Base-by-base conservation (phyloP, 768 basidiomycete species). In the Boletus speciosus region DNA sequence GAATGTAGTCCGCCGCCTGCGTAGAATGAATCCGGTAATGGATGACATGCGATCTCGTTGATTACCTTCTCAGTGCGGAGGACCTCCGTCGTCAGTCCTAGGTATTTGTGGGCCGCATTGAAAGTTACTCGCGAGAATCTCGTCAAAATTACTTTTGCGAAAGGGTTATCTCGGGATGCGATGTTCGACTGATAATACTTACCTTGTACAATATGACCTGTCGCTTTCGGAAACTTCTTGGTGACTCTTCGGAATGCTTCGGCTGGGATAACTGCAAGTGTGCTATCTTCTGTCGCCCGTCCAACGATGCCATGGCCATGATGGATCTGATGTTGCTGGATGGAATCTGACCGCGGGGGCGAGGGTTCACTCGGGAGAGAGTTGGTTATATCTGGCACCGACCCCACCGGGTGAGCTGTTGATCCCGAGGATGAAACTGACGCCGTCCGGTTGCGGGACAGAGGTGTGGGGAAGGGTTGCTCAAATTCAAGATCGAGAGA, bases 71-170 rank as follows among this genome's bases (percentile, higher is more conserved):
- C 97, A 2, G 97, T 96, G 34, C 93, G 85, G 35, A 99, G 84
- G 5, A 98, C 91, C 71, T 99, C 97, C 16, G 86, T 84, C 0
- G 97, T 99, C 49, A 99, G 69, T 6, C 97, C 97, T 6, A 99
- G 83, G 68, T 97, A 99, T 64, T 88, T 89, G 71, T 98, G 97
- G 0, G 97, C 95, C 10, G 96, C 97, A 66, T 88, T 91, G 76
- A 99, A 98, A 0, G 97, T 99, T 11, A 98, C 97, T 25, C 97
- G 84, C 21, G 94, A 93, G 67, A 99, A 96, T 2, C 97, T 83
- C 4, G 97, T 97, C 55, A 99, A 74, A 56, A 99, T 97, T 34
- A 98, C 95, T 88, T 60, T 53, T 9, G 49, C n/a, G 14, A 42
- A 47, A 49, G 11, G 38, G 49, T 57, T 46, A 63, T 46, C 38